Conservation (phyloP, 805 yeast species). For the Hanseniaspora mollemarum region DNA sequence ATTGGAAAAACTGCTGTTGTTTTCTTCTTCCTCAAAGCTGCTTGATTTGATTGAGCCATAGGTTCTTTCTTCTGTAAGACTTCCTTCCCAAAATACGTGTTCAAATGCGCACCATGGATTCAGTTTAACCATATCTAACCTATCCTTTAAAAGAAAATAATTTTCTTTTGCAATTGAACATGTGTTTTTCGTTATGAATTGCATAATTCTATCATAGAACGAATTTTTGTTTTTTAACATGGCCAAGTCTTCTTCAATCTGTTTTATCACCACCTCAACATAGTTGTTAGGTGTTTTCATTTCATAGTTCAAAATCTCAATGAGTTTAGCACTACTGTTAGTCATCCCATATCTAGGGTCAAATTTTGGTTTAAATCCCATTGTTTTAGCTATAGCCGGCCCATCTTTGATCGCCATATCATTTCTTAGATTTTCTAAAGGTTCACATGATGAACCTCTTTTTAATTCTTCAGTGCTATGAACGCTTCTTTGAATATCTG, state of each 20-base stretch:
- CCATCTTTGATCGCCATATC: background rate
- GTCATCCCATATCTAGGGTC: background rate
- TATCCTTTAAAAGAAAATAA: slow-evolving; percentile 22
- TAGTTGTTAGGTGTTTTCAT: background rate
- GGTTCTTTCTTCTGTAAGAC: background rate
- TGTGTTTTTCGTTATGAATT: background rate
- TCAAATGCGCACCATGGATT: slow-evolving; percentile 21
- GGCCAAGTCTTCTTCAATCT: slow-evolving; percentile 4
- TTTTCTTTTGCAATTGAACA: slow-evolving; percentile 24
- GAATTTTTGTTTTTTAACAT: slow-evolving; percentile 22
- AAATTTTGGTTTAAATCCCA: background rate
- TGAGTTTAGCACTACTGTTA: background rate
- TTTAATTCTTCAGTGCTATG: no score
- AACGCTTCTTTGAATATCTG: no score
- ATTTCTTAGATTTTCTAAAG: no score
- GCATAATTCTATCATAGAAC: slow-evolving; percentile 11
- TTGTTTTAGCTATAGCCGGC: background rate
- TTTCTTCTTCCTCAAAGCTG: background rate
- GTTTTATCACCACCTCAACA: background rate
- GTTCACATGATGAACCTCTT: no score
- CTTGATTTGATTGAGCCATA: background rate
- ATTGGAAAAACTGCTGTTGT: background rate
- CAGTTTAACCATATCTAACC: slow-evolving; percentile 20
- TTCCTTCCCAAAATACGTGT: slow-evolving; percentile 15
- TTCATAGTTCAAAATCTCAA: slow-evolving; percentile 12